Evolutionary conservation across 2,329 filamentous ascomycete species (phyloP).

Genomic region (Penicillium janthinellum): DNA sequence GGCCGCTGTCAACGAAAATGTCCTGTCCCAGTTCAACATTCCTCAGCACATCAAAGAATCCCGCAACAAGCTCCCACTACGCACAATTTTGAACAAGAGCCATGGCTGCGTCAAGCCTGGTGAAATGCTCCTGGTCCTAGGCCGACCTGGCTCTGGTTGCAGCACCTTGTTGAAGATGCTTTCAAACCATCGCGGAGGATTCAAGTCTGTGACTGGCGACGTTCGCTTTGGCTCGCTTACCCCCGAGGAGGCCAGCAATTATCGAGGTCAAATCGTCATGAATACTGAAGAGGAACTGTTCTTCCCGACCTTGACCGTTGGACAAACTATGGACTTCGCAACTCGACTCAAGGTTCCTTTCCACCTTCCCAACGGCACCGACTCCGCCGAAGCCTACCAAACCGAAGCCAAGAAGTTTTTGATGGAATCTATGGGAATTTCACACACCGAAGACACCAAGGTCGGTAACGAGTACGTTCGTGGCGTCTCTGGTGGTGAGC

Average conservation of each 20-base stretch:
- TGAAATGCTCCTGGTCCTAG: constrained; percentile 71
- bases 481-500: constrained; percentile 68
- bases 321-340: constrained; percentile 57
- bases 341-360: constrained; percentile 60
- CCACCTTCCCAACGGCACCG: constrained; percentile 48
- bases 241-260: constrained; percentile 47
- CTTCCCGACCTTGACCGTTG: constrained; percentile 55
- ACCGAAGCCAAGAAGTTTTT: constrained; percentile 56
- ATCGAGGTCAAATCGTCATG: constrained; percentile 60
- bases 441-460: constrained; percentile 64
- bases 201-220: constrained; percentile 59
- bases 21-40: constrained; percentile 61
- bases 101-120: constrained; percentile 72
- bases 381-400: constrained; percentile 51
- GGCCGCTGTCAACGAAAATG: constrained; percentile 66
- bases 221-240: constrained; percentile 57
- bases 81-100: constrained; percentile 65
- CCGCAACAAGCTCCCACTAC: constrained; percentile 59
- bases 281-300: constrained; percentile 57
- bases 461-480: constrained; percentile 68
- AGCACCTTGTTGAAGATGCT: constrained; percentile 71
- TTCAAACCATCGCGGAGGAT: constrained; percentile 64
- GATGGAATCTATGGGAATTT: constrained; percentile 59
- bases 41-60: constrained; percentile 56
- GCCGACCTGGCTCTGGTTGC: constrained; percentile 69